Evolutionary conservation across 2,329 filamentous ascomycete species (phyloP), one percentile per base, ranked within the genome.

Genomic region (Pseudogymnoascus sp.): DNA sequence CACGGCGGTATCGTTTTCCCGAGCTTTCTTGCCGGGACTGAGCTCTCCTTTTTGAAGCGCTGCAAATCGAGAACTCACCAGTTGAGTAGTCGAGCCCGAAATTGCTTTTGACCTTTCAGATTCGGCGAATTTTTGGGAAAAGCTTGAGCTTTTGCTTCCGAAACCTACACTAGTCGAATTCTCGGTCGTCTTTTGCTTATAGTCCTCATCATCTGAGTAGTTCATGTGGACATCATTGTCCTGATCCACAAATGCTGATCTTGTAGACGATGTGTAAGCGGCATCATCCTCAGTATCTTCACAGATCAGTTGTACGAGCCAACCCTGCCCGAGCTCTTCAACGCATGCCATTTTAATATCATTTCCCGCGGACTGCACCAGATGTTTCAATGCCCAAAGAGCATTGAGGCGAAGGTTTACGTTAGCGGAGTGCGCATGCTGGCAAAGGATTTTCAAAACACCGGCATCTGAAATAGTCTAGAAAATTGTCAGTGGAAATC

Each of bases 301-400:
- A 61, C 84, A 86, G 48, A 97, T 90, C 21, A 94, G 80, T 63
- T 88, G 86, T 65, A 93, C 82, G 10, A 97, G 81, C 90, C 91
- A 96, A 9, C 84, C 85, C 0, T 90, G 83, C 7, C 86, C 87
- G 3, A 97, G 80, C 69, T 90, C 86, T 59, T 92, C 86, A 10
- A 97, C 77, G 64, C 91, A 91, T 58, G 84, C 82, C 69, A 88
- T 88, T 75, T 94, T 96, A 67, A 90, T 78, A 10, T 88, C 83
- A 48, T 88, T 85, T 15, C 83, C 82, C 5, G 89, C 84, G 21
- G 85, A 86, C 65, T 89, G 83, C 2, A 96, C 88, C 59, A 97
- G 82, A 74, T 97, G 91, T 72, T 97, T 97, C 63, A 99, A 78
- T 5, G 92, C 91, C 93, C 94, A 99, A 1, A 99, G 76, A 21